Base-by-base conservation (phyloP, 768 basidiomycete genomes). In the Leccinum sublutescens region DNA sequence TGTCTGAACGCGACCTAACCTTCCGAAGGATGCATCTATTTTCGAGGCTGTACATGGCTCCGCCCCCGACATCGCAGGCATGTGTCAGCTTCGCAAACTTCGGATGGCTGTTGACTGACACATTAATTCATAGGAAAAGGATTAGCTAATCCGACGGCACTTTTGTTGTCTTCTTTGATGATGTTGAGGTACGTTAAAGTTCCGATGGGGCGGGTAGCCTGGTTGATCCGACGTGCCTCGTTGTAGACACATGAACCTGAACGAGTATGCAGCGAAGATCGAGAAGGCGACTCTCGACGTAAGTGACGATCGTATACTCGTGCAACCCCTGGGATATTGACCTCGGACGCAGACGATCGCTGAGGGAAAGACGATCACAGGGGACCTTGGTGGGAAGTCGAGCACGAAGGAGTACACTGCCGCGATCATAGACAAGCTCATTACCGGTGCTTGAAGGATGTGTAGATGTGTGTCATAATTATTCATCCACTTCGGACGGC, bases 31-130 rank as follows among this genome's bases (percentile, higher is more conserved):
- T 75, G 97, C 97, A 36, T 98, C 95, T 56, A 99, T 99, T 75
- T 99, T 98, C 67, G 97, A 99, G 79, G 97, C 97, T 62, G 97
- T 99, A 11, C 97, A 99, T 77, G 97, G 97, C 57, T 98, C 95
- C 19, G 97, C 97, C 7, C 96, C 97, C n/a, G 97, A 98, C 75
- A 99, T 98, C 71, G 96, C 93, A 64, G 95, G 93, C 79, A 78
- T 71, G 79, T 76, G 61, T 52, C 8, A 38, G 52, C 34, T 50
- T 55, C 43, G 19, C 33, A 25, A 36, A 43, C 40, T 31, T 33
- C 12, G 2, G 56, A 47, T 7, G 29, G 21, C 36, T 9, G 34
- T 31, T n/a, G 29, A 48, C 62, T 59, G 57, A 62, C 25, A 7
- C 19, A 43, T 27, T 45, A 45, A 47, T 59, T 56, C 57, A 50